Base-by-base conservation (phyloP, 2,329 filamentous ascomycete genomes). In the Coleophoma cylindrospora region DNA sequence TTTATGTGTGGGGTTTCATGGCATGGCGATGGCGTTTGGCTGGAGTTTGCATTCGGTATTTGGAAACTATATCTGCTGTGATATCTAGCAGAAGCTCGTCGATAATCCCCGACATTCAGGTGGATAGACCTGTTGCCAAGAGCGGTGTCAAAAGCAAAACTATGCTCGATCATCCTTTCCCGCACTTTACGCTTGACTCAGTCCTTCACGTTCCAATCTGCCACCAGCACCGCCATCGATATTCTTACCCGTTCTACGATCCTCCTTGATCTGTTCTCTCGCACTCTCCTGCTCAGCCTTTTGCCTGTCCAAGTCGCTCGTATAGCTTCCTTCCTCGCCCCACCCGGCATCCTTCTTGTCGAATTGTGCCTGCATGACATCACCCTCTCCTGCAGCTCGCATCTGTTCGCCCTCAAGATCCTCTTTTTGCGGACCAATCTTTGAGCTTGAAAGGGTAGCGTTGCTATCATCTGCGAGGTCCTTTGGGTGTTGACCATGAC, bases 361-460 rank as follows among this genome's bases (percentile, higher is more conserved):
- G 12, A 64, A 51, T 37, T 65, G 63, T 17, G 59, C 61, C 45
- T 55, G 38, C 61, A 65, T 64, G 7, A 64, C 57, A 15, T 63
- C 50, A 53, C 63, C 62, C 51, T 65, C 62, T 17, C 58, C 61
- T 1, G 56, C 12, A n/a, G 57, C 57, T 17, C 55, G 36, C 61
- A 64, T 64, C 48, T 64, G 57, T 22, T 65, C 63, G n/a, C 62
- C 62, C 3, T 64, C 56, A 2, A 66, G 49, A 50, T 66, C 63
- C 40, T 63, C 63, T 9, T 63, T 51, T 45, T 62, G 63, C 17
- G 59, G 59, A 21, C 63, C 63, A 12, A 60, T 12, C 45, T 57
- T 59, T 2, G 55, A 55, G 9, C 51, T 50, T n/a, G 62, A 50
- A 4, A 60, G 40, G 1, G 48, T 54, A 22, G 45, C 61, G 54